Base-by-base conservation (phyloP, 1,284 basidiomycete genomes). In the Apiotrichum mycotoxinovorans region DNA sequence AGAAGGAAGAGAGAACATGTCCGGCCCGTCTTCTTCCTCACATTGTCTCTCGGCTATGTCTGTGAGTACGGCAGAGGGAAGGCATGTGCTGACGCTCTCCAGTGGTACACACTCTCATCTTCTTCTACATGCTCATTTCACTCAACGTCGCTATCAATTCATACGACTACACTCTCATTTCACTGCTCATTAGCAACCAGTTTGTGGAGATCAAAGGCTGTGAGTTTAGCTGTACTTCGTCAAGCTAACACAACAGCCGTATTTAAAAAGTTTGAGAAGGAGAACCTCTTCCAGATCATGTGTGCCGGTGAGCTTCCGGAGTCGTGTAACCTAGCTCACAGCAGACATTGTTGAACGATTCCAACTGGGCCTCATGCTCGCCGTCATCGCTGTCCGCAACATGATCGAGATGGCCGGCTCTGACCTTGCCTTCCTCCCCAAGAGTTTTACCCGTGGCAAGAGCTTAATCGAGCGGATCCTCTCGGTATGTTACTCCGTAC, bases 201-300 rank as follows among this genome's bases (percentile, higher is more conserved):
- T 98, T 99, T 71, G 95, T 98, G 47, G 96, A 99, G 79, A 98
- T 98, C 79, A 99, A 99, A 78, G 94, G 95, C 38, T 94, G 88
- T 78, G 46, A 63, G 76, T 71, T 40, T 15, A 4, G 17, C n/a
- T 55, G 68, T 64, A 10, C 5, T 1, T 33, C 9, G 8, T 26
- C 15, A n/a, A 30, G 14, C 61, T 63, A 49, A 61, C 46, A 22
- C 22, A 9, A 18, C 56, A 78, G 76, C 80, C 67, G 96, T 99
- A 0, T 99, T 99, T 84, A 99, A 98, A 78, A 98, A 91, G 74
- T 98, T 99, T 67, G 96, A 98, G 74, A 99, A 98, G 76, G 96
- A 98, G 70, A 98, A 91, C 70, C 83, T 99, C n/a, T 98, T 99
- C 73, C 96, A 99, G 75, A 94, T 99, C 63, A 96, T 93, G 56